Percentiles rank a stretch among this genome's conserved stretches.
Evolutionary conservation across 176 grass and related monocot genomes (phyloP).

Genomic region (Cenchrus purpureus): DNA sequence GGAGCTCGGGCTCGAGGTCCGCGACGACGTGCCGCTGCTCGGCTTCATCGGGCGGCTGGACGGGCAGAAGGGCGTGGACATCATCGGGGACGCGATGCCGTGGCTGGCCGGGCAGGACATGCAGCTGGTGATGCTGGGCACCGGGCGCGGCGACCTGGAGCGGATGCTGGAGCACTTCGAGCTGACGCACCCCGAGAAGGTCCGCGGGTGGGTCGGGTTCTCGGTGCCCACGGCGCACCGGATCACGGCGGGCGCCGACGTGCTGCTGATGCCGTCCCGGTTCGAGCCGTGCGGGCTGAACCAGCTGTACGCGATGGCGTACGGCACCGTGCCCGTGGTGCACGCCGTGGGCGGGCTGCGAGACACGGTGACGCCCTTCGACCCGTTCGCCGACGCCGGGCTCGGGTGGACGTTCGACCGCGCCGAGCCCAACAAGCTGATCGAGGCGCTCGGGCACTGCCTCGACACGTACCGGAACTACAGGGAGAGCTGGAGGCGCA

Average conservation of each 20-base stretch:
- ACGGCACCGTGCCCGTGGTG: slow-evolving; percentile 89
- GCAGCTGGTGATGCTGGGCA: slow-evolving; percentile 87
- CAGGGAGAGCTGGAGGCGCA: slow-evolving; percentile 71
- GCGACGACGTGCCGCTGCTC: slow-evolving; percentile 63
- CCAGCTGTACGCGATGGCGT: slow-evolving; percentile 91
- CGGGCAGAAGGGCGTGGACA: slow-evolving; percentile 86
- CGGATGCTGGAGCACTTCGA: slow-evolving; percentile 64
- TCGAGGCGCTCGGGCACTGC: slow-evolving; percentile 70
- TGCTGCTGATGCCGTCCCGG: slow-evolving; percentile 86
- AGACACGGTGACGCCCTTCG: slow-evolving; percentile 80
- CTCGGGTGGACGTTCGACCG: slow-evolving; percentile 89
- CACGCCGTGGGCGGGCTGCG: slow-evolving; percentile 88
- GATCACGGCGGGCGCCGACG: slow-evolving; percentile 85
- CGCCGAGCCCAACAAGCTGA: slow-evolving; percentile 70
- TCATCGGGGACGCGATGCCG: slow-evolving; percentile 84
- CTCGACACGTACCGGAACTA: slow-evolving; percentile 68
- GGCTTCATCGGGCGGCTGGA: slow-evolving; percentile 90
- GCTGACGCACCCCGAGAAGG: slow-evolving; percentile 54
- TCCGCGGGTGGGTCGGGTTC: slow-evolving; percentile 83
- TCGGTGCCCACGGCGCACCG: slow-evolving; percentile 81
- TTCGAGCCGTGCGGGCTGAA: slow-evolving; percentile 98
- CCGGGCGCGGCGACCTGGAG: slow-evolving; percentile 80
- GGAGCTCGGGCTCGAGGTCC: slow-evolving; percentile 63
- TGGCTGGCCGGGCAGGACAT: slow-evolving; percentile 88
- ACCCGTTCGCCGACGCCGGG: slow-evolving; percentile 63